Conservation (phyloP, 345 rosid genomes). For the Stellera chamaejasme region DNA sequence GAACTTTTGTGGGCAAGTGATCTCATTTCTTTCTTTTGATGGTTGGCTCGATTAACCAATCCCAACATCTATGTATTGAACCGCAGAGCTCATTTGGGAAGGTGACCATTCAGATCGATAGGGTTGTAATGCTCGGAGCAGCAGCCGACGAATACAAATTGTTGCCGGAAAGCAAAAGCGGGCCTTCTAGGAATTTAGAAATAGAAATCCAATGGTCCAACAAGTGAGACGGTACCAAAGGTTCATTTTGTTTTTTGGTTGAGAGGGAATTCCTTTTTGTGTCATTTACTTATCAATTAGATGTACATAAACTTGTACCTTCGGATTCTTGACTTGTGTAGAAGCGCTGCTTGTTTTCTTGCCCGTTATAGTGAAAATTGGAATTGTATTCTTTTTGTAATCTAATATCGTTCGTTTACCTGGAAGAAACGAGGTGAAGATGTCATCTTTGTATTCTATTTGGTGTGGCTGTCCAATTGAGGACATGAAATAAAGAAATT, state of each 20-base stretch:
- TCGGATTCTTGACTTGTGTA: constrained; percentile 22
- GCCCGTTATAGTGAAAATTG: constrained; percentile 15
- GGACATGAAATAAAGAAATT: constrained; percentile 11
- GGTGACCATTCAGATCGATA: constrained; percentile 95
- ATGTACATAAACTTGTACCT: constrained; percentile 35
- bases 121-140: constrained; percentile 96
- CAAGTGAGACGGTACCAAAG: constrained; percentile 30
- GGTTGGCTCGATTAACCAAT: not conserved
- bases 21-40: not conserved
- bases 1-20: not conserved
- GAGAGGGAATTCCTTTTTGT: constrained; percentile 12
- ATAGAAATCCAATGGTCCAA: constrained; percentile 98
- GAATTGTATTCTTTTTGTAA: constrained; percentile 38
- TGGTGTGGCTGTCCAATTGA: constrained; percentile 21
- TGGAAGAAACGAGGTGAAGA: not conserved
- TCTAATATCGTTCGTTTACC: constrained; percentile 10
- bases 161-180: constrained; percentile 92
- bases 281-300: constrained; percentile 12
- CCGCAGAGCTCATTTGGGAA: constrained; percentile 93
- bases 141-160: constrained; percentile 87
- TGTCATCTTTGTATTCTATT: constrained; percentile 14
- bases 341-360: constrained; percentile 21
- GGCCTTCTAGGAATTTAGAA: constrained; percentile 81
- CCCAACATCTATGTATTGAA: not conserved
- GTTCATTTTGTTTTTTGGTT: constrained; percentile 5